These are phyloP conservation scores for Phaeoacremonium minimum DNA, from an alignment of 2,329 filamentous ascomycete genomes.

Conservation along the genomic window DNA sequence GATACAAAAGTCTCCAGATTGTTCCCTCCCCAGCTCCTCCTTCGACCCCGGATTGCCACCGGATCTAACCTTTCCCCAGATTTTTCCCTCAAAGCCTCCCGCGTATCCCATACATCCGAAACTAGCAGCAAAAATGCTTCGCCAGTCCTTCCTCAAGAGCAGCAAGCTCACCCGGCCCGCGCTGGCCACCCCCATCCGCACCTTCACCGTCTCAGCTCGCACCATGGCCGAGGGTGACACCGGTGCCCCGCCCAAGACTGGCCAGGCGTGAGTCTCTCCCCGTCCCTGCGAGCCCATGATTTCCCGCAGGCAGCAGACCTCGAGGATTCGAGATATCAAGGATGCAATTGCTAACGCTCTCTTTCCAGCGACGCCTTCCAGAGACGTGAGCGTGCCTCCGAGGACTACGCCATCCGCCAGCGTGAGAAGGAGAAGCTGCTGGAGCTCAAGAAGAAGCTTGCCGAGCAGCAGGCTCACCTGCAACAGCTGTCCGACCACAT, in stretches of 20 bases:
- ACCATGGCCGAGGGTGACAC: constrained; percentile 69
- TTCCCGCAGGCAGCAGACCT: too few species aligned
- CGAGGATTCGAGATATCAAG: too few species aligned
- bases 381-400: constrained; percentile 82
- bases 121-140: constrained; percentile 56
- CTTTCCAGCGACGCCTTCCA: constrained; percentile 77
- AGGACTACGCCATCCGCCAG: constrained; percentile 79
- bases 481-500: constrained; percentile 83
- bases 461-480: constrained; percentile 76
- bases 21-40: too few species aligned
- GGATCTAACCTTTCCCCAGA: too few species aligned
- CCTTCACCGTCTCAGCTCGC: constrained; percentile 60
- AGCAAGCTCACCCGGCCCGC: constrained; percentile 49
- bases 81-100: not conserved
- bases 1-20: too few species aligned
- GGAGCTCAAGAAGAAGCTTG: constrained; percentile 68
- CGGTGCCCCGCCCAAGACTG: constrained; percentile 54
- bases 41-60: not conserved
- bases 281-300: too few species aligned
- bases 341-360: not conserved
- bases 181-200: constrained; percentile 42
- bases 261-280: constrained; percentile 42
- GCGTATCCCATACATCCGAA: not conserved
- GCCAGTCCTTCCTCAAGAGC: constrained; percentile 56
- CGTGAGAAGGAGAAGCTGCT: constrained; percentile 89